Evolutionary conservation across 108 stramenopile genomes (phyloP).

Genomic region (Skeletonema marinoi): DNA sequence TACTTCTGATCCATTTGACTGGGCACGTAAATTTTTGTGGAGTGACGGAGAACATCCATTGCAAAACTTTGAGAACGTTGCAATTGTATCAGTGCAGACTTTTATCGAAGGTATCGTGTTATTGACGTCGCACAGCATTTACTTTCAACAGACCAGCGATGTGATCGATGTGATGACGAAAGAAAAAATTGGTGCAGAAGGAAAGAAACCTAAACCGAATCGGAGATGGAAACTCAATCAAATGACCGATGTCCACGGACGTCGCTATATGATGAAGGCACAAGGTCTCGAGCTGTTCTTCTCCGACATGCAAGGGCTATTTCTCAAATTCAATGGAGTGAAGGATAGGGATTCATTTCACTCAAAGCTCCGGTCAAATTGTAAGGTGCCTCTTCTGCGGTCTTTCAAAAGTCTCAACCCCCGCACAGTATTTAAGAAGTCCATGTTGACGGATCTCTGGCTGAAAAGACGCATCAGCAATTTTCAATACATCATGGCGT

Average conservation of each 20-base stretch:
- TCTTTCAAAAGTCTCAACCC: conserved; percentile 81
- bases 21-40: conserved; percentile 85
- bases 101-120: conserved; percentile 65
- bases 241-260: conserved; percentile 79
- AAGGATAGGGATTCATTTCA: conserved; percentile 82
- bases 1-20: conserved; percentile 59
- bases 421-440: conserved; percentile 69
- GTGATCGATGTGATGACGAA: conserved; percentile 77
- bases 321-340: conserved; percentile 83
- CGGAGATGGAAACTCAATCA: conserved; percentile 76
- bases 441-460: conserved; percentile 80
- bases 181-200: conserved; percentile 40
- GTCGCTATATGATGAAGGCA: conserved; percentile 90
- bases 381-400: conserved; percentile 83
- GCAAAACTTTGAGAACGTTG: conserved; percentile 70
- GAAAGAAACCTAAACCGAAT: conserved; percentile 28
- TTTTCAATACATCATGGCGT: conserved; percentile 85
- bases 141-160: conserved; percentile 72
- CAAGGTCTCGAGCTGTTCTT: conserved; percentile 95
- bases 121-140: conserved; percentile 79
- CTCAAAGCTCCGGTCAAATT: conserved; percentile 72
- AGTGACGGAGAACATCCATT: conserved; percentile 69
- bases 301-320: conserved; percentile 79
- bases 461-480: conserved; percentile 73
- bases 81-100: conserved; percentile 63